Conservation (phyloP, 768 basidiomycete species). For the Rhodosporidiobolus odoratus region DNA sequence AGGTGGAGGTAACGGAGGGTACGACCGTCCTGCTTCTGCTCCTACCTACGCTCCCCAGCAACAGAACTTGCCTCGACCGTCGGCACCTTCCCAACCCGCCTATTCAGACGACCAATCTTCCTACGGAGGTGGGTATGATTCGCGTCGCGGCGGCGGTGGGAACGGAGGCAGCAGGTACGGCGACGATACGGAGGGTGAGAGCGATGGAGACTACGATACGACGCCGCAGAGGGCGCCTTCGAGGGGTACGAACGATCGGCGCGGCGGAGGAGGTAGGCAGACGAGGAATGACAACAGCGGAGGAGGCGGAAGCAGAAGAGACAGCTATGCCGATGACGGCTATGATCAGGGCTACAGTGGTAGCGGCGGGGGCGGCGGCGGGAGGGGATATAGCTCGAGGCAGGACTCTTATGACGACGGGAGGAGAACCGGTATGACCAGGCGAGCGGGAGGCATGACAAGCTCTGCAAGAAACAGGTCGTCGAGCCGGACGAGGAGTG, state of each 20-base stretch:
- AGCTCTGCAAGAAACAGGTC: background rate
- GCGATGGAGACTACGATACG: background rate
- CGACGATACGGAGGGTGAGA: background rate
- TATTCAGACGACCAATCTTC: constrained; percentile 10
- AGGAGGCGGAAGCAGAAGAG: background rate
- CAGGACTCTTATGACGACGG: background rate
- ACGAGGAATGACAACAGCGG: background rate
- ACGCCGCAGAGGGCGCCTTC: background rate
- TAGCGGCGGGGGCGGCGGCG: background rate
- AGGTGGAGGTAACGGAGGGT: too few species aligned
- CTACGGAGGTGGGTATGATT: too few species aligned
- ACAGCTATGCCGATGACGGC: background rate
- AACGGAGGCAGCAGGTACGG: too few species aligned
- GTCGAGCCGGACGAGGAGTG: background rate
- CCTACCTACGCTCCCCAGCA: background rate
- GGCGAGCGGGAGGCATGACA: background rate
- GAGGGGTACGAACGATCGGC: too few species aligned
- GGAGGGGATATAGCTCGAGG: background rate
- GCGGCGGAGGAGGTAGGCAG: background rate
- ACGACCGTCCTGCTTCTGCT: background rate
- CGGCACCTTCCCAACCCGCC: background rate
- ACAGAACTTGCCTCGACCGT: background rate
- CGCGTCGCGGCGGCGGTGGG: too few species aligned
- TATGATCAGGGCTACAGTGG: background rate
- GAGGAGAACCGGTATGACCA: background rate